Evolutionary conservation across 2,329 filamentous ascomycete genomes (phyloP).

Genomic region (Aspergillus ustus): DNA sequence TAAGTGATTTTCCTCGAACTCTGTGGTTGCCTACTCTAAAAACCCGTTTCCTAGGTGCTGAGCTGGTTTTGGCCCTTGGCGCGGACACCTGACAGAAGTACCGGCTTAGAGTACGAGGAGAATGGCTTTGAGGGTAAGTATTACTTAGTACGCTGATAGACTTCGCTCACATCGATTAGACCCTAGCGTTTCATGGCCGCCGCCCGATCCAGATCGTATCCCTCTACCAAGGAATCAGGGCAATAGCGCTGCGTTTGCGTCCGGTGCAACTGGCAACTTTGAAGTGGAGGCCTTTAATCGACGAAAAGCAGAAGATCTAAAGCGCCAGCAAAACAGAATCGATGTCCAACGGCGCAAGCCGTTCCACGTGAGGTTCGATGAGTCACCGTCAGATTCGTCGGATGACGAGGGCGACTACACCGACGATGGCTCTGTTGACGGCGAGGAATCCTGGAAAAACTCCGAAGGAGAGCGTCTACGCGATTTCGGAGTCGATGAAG

Average conservation of each 20-base stretch:
- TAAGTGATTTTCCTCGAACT: slow-evolving; percentile 24
- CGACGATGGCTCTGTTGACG: slow-evolving; percentile 42
- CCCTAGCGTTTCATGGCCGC: slow-evolving; percentile 49
- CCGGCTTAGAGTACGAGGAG: slow-evolving; percentile 57
- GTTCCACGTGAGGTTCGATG: slow-evolving; percentile 46
- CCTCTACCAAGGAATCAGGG: slow-evolving; percentile 36
- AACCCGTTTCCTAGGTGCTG: slow-evolving; percentile 44
- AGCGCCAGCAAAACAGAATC: slow-evolving; percentile 44
- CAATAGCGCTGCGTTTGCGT: slow-evolving; percentile 29
- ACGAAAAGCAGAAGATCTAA: slow-evolving; percentile 58
- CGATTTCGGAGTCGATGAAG: slow-evolving; percentile 69
- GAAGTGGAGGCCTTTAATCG: slow-evolving; percentile 58
- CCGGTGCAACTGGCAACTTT: slow-evolving; percentile 41
- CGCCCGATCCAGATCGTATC: slow-evolving; percentile 56
- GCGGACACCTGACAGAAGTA: slow-evolving; percentile 50
- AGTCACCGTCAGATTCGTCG: slow-evolving; percentile 23
- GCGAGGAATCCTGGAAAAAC: slow-evolving; percentile 67
- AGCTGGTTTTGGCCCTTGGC: slow-evolving; percentile 67
- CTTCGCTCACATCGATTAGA: slow-evolving; percentile 30
- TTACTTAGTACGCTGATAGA: background rate
- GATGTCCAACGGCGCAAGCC: slow-evolving; percentile 44
- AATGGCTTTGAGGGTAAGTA: slow-evolving; percentile 63
- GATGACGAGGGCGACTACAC: slow-evolving; percentile 22
- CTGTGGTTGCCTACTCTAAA: background rate
- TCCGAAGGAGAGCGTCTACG: slow-evolving; percentile 65